Percentiles rank a stretch among this genome's conserved stretches.
Evolutionary conservation across 805 yeast genomes (phyloP).

Genomic region (Ogataea trehaloabstinens): DNA sequence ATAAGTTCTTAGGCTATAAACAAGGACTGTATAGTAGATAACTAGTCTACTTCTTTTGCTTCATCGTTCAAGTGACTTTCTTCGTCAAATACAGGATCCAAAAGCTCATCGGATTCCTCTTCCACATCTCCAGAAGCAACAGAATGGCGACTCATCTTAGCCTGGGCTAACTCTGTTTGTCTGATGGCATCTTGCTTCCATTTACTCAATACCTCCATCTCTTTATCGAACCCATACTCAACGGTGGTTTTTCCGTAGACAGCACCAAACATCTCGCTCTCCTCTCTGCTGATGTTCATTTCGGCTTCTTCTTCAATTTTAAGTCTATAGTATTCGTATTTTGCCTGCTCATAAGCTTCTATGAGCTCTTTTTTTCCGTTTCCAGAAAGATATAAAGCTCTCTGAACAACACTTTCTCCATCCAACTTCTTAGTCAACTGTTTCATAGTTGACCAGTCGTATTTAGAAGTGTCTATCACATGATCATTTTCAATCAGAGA

Average conservation of each 20-base stretch:
- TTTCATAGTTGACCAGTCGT: slow-evolving; percentile 77
- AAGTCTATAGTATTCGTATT: slow-evolving; percentile 82
- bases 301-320: slow-evolving; percentile 83
- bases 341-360: slow-evolving; percentile 80
- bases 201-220: slow-evolving; percentile 63
- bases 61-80: slow-evolving; percentile 21
- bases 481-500: slow-evolving; percentile 74
- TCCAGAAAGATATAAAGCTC: slow-evolving; percentile 57
- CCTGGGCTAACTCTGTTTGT: slow-evolving; percentile 55
- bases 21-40: too few species aligned
- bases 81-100: slow-evolving; percentile 17
- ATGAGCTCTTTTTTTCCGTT: slow-evolving; percentile 37
- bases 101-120: slow-evolving; percentile 16
- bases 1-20: slow-evolving; percentile 10
- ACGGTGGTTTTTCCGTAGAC: slow-evolving; percentile 60
- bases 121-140: slow-evolving; percentile 26
- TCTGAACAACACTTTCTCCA: slow-evolving; percentile 85
- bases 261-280: slow-evolving; percentile 82
- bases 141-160: slow-evolving; percentile 35
- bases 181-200: slow-evolving; percentile 75
- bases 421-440: slow-evolving; percentile 76
- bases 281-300: slow-evolving; percentile 71
- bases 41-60: too few species aligned
- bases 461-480: slow-evolving; percentile 41
- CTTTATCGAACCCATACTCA: slow-evolving; percentile 67